Evolutionary conservation across 2,329 filamentous ascomycete genomes (phyloP).

Genomic region (Calonectria hongkongensis): DNA sequence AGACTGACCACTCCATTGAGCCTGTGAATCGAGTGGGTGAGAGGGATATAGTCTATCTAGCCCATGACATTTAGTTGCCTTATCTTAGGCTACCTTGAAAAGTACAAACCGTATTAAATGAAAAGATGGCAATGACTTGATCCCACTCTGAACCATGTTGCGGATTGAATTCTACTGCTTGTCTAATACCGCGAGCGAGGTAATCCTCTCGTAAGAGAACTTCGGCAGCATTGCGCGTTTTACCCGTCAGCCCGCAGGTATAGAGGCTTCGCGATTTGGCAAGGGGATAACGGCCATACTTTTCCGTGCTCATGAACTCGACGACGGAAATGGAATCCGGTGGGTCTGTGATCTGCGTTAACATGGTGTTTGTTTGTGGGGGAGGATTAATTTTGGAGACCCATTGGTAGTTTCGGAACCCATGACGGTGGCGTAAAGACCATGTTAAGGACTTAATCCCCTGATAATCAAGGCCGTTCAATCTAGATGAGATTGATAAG

Average conservation of each 20-base stretch:
- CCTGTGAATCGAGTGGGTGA: constrained; percentile 23
- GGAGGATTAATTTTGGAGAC: constrained; percentile 58
- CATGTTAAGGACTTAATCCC: constrained; percentile 58
- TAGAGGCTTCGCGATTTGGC: constrained; percentile 19
- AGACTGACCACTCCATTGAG: constrained; percentile 22
- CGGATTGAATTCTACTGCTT: constrained; percentile 1
- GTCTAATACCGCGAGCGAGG: constrained; percentile 3
- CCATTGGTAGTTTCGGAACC: constrained; percentile 75
- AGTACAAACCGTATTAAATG: constrained; percentile 29
- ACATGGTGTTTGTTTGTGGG: background rate
- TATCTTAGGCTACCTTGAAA: background rate
- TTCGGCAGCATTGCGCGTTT: background rate
- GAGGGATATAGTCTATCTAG: constrained; percentile 21
- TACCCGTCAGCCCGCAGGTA: constrained; percentile 18
- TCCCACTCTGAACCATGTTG: constrained; percentile 1
- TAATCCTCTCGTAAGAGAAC: constrained; percentile 7
- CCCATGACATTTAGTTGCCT: background rate
- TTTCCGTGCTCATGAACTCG: constrained; percentile 24
- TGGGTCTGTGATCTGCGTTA: constrained; percentile 64
- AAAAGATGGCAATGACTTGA: constrained; percentile 16
- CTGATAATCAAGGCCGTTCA: background rate
- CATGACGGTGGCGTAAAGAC: constrained; percentile 78
- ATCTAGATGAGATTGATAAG: background rate
- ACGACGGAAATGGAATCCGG: constrained; percentile 66
- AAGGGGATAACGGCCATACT: constrained; percentile 8